phyloP scores from a whole-genome alignment of 2,329 filamentous ascomycete genomes.

The Aureobasidium sp. region DNA sequence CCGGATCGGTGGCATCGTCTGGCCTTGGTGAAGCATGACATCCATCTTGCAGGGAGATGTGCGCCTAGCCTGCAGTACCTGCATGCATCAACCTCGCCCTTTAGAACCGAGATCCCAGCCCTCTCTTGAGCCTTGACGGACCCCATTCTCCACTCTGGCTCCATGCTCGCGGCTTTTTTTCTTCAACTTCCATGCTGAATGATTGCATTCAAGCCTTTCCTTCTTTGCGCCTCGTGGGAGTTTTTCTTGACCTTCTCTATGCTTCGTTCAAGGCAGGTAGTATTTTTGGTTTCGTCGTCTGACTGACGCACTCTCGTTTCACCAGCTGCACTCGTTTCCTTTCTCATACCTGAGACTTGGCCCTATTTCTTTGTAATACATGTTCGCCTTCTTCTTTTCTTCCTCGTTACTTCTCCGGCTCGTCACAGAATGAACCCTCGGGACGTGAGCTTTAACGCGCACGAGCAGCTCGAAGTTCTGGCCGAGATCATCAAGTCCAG shows the following conservation, averaged over 20 bases:
- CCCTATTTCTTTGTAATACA: slow-evolving; percentile 10
- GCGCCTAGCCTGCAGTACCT: slow-evolving; percentile 9
- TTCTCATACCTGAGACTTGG: slow-evolving; percentile 9
- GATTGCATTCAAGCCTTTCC: neutral
- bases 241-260: slow-evolving; percentile 3
- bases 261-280: slow-evolving; percentile 9
- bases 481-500: slow-evolving; percentile 44
- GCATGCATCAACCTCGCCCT: slow-evolving; percentile 12
- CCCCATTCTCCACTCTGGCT: slow-evolving; percentile 9
- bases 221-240: neutral
- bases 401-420: slow-evolving; percentile 5
- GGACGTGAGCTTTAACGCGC: slow-evolving; percentile 5
- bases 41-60: slow-evolving; percentile 10
- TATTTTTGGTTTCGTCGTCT: slow-evolving; percentile 8
- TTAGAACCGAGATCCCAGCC: slow-evolving; percentile 9
- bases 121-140: slow-evolving; percentile 7
- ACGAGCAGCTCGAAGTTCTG: slow-evolving; percentile 32
- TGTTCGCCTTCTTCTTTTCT: slow-evolving; percentile 11
- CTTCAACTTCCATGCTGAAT: neutral
- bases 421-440: slow-evolving; percentile 11
- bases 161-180: slow-evolving; percentile 9
- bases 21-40: slow-evolving; percentile 10
- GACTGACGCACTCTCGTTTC: slow-evolving; percentile 12
- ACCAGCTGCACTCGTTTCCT: slow-evolving; percentile 11
- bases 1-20: neutral